These are phyloP conservation scores for Fusarium ambrosium DNA, from an alignment of 2,329 filamentous ascomycete genomes.

Conservation along the genomic window DNA sequence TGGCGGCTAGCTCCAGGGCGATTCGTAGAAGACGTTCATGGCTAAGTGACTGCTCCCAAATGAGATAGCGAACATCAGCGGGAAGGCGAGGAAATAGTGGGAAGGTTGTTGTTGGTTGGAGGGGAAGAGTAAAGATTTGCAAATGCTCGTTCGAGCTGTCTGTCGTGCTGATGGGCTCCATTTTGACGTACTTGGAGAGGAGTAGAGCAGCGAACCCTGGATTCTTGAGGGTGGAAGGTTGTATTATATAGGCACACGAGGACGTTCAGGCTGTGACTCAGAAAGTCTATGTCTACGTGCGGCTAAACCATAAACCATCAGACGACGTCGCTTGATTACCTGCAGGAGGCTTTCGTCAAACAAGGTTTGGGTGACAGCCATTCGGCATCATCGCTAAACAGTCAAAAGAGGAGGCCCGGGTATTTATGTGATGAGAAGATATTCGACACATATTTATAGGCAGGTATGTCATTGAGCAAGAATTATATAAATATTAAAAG, in stretches of 20 bases:
- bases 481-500: neutral
- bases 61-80: neutral
- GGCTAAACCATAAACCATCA: neutral
- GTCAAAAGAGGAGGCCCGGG: neutral
- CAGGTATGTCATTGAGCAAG: neutral
- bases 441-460: neutral
- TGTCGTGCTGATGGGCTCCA: neutral
- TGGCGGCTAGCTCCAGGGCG: accelerated
- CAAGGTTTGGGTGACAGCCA: neutral
- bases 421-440: neutral
- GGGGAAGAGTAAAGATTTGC: neutral
- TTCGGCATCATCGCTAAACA: neutral
- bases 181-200: neutral
- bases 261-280: neutral
- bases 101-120: neutral
- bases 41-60: neutral
- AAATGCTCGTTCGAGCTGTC: neutral
- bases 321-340: neutral
- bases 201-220: neutral
- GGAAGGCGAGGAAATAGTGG: neutral
- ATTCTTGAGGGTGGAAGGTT: neutral
- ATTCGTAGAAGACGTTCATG: neutral
- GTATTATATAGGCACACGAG: neutral
- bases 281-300: neutral
- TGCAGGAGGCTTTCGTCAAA: neutral